A percentile compares a stretch with the other conserved stretches of the same genome.
phyloP scores from a whole-genome alignment of 345 rosid species.

The Brassica incana region DNA sequence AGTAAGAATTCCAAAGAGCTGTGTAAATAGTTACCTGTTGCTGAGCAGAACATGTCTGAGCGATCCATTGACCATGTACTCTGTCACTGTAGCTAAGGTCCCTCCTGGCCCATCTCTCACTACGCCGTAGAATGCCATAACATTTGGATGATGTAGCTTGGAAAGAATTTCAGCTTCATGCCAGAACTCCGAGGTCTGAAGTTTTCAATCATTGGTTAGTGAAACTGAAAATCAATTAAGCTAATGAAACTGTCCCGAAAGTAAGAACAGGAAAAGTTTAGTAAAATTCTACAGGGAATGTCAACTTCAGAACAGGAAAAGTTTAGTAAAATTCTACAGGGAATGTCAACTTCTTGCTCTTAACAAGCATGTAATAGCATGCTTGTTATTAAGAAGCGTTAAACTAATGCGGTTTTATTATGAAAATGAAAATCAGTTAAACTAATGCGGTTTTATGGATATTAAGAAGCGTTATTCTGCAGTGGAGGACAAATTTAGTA shows the following conservation, averaged over 20 bases:
- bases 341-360: slow-evolving; percentile 13
- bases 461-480: slow-evolving; percentile 4
- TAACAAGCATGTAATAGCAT: too few relatives aligned
- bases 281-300: neutral
- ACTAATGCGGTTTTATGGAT: slow-evolving; percentile 15
- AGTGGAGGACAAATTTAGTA: neutral
- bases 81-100: slow-evolving; percentile 96
- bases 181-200: slow-evolving; percentile 95
- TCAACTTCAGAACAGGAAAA: slow-evolving; percentile 13
- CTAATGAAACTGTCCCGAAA: slow-evolving; percentile 9
- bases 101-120: slow-evolving; percentile 97
- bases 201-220: slow-evolving; percentile 21
- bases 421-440: slow-evolving; percentile 20
- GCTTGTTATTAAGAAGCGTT: too few relatives aligned
- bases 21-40: slow-evolving; percentile 60
- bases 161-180: slow-evolving; percentile 99
- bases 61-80: slow-evolving; percentile 98
- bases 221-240: slow-evolving; percentile 17
- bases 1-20: slow-evolving; percentile 1
- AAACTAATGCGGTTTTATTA: too few relatives aligned
- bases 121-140: slow-evolving; percentile 97
- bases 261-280: neutral
- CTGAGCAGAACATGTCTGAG: slow-evolving; percentile 92
- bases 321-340: neutral
- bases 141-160: slow-evolving; percentile 98